Percentiles rank a stretch among this genome's conserved stretches.
These are phyloP conservation scores for Turnera subulata DNA, from an alignment of 345 rosid genomes.

Conservation along the genomic window DNA sequence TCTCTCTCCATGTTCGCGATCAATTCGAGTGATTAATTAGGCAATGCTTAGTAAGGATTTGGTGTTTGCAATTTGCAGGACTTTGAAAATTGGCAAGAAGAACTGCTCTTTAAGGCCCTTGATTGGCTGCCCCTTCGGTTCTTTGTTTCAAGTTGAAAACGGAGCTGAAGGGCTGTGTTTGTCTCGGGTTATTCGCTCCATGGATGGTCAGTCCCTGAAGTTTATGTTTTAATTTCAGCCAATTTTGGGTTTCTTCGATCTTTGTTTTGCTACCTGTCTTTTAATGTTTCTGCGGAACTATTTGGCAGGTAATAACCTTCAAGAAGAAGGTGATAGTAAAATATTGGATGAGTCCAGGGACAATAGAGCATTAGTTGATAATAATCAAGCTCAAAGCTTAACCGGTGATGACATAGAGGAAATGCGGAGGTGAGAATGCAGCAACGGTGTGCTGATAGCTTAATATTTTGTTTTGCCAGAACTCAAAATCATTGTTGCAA, in stretches of 20 bases:
- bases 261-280: not conserved
- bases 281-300: too few relatives aligned
- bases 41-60: not conserved
- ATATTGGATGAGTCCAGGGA: conserved; percentile 52
- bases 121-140: conserved; percentile 83
- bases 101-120: conserved; percentile 61
- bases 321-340: conserved; percentile 34
- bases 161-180: conserved; percentile 55
- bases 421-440: conserved; percentile 53
- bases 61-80: conserved; percentile 30
- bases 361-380: conserved; percentile 67
- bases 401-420: conserved; percentile 79
- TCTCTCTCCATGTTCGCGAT: not conserved
- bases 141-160: conserved; percentile 68
- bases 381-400: conserved; percentile 77
- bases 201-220: conserved; percentile 41
- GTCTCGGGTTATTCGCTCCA: conserved; percentile 43
- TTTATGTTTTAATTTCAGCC: not conserved
- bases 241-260: not conserved
- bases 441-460: too few relatives aligned
- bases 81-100: conserved; percentile 66
- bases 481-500: not conserved
- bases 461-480: too few relatives aligned
- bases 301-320: conserved; percentile 28
- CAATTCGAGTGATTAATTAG: not conserved